These are phyloP conservation scores for Candida yuanshanica DNA, from an alignment of 805 yeast genomes.

Conservation along the genomic window DNA sequence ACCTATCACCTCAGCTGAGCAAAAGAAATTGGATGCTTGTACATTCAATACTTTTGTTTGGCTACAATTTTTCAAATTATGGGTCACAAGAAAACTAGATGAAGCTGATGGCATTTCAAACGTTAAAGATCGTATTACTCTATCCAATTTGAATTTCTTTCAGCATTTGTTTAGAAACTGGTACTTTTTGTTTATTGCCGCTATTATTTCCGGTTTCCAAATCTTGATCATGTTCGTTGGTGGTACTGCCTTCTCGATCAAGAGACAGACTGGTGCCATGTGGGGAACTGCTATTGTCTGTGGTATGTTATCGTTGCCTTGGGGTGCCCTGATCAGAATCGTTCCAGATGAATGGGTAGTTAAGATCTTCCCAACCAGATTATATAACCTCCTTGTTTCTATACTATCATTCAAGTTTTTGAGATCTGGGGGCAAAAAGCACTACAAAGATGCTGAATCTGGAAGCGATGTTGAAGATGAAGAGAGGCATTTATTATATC, in stretches of 20 bases:
- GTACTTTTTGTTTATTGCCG: constrained; percentile 70
- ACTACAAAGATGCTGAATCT: neutral
- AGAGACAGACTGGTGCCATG: constrained; percentile 72
- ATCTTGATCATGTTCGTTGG: constrained; percentile 93
- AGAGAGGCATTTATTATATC: constrained; percentile 16
- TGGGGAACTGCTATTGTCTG: constrained; percentile 87
- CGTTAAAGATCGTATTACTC: constrained; percentile 52
- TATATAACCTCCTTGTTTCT: constrained; percentile 12
- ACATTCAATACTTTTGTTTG: constrained; percentile 96
- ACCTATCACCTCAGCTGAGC: constrained; percentile 35
- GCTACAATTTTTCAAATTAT: constrained; percentile 92
- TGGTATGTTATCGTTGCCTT: constrained; percentile 77
- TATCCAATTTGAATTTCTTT: constrained; percentile 72
- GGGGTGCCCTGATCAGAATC: constrained; percentile 69
- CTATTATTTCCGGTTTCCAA: constrained; percentile 78
- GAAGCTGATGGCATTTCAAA: constrained; percentile 66
- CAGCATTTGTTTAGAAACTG: constrained; percentile 76
- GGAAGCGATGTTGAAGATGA: constrained; percentile 12
- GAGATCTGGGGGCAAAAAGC: constrained; percentile 7
- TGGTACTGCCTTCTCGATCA: constrained; percentile 88
- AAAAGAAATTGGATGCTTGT: constrained; percentile 66
- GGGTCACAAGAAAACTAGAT: constrained; percentile 87
- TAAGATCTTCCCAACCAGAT: constrained; percentile 56
- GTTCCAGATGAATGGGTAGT: constrained; percentile 78
- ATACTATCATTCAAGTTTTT: constrained; percentile 17